Conservation (phyloP, 106 monocot genomes). For the Ottelia alismoides region DNA sequence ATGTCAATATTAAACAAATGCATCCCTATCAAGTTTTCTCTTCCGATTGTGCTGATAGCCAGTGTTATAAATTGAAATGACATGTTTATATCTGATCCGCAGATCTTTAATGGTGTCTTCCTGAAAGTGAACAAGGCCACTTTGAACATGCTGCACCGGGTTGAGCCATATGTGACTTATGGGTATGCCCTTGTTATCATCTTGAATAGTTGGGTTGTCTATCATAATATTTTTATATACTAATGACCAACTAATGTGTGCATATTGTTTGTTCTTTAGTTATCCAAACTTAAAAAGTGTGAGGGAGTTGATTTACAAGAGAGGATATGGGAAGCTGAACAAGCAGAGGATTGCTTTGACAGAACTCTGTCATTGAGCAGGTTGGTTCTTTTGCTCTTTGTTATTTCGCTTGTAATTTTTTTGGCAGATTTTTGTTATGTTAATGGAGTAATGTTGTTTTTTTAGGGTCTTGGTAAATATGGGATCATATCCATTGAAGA, state of each 20-base stretch:
- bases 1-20: no score
- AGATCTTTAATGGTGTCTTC: slow-evolving; percentile 40
- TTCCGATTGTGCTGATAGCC: no score
- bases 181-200: slow-evolving; percentile 7
- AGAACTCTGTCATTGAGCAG: slow-evolving; percentile 20
- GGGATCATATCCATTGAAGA: slow-evolving; percentile 23
- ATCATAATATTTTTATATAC: no score
- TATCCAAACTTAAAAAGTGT: slow-evolving; percentile 36
- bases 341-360: slow-evolving; percentile 32
- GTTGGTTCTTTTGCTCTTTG: background rate
- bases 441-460: background rate
- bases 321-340: slow-evolving; percentile 25
- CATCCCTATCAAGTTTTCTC: no score
- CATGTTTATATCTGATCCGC: no score
- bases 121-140: slow-evolving; percentile 29
- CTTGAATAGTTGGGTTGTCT: background rate
- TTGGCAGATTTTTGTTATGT: background rate
- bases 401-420: background rate
- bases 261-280: slow-evolving; percentile 13
- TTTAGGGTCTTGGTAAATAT: slow-evolving; percentile 15
- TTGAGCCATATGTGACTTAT: slow-evolving; percentile 39
- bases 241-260: no score
- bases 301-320: slow-evolving; percentile 34
- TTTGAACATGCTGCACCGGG: slow-evolving; percentile 28
- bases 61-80: no score